Base-by-base conservation (phyloP, 1,284 basidiomycete genomes). In the Irpex sp. region DNA sequence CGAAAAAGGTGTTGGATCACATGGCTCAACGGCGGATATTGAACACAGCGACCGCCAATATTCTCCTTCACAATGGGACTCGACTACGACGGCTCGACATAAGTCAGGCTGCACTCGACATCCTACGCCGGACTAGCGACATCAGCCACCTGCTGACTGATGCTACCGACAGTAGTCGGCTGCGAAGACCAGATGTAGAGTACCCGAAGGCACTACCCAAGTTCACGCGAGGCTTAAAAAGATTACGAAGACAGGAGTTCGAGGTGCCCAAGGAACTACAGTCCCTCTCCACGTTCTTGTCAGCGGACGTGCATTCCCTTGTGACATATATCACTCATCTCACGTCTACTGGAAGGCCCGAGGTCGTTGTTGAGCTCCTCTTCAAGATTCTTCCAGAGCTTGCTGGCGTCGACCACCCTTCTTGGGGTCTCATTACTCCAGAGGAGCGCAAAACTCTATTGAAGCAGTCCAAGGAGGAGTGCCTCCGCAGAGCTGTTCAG, bases 371-470 rank as follows among this genome's bases (percentile, higher is more conserved):
- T 0, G 62, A 77, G 2, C 64, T 86, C 43, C 68, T 91, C 8
- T 82, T 81, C 65, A 65, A 69, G 2, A 70, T 89, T 35, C 73
- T 90, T 50, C 89, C 89, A 0, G 83, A 86, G 65, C 72, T 90
- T 4, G 51, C 67, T 43, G 67, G 74, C 47, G 65, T 79, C 26
- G 75, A 79, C 57, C 78, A 79, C 65, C 78, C 78, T 0, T 71
- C 77, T 0, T 73, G 75, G 71, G 74, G 70, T 19, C 66, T 70
- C 6, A 59, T 69, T 26, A 65, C 65, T 36, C 58, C 59, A 1
- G 59, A 69, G 56, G 66, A 72, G 26, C 68, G 70, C 21, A 69
- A 59, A 4, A 47, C 39, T 15, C 67, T 69, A 63, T 70, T 63
- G 53, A 69, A 56, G 50, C 60, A 61, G 21, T 69, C 69, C 9